A percentile compares a stretch with the other conserved stretches of the same genome.
Conservation (phyloP, 805 yeast genomes). For the Teunomyces pallodes region DNA sequence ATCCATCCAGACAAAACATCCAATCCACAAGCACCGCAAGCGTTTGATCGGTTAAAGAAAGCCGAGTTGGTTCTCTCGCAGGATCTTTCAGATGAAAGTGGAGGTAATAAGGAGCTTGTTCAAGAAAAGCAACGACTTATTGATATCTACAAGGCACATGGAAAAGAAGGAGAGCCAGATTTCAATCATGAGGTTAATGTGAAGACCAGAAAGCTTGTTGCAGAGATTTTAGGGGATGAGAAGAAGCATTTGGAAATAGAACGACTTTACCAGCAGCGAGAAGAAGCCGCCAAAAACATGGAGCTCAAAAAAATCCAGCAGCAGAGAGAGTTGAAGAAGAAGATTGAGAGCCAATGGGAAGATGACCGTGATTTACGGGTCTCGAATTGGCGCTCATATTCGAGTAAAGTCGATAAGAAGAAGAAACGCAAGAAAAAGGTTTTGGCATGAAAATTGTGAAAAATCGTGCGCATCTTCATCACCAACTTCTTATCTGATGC, state of each 20-base stretch:
- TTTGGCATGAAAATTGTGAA: constrained; percentile 29
- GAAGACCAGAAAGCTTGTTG: constrained; percentile 35
- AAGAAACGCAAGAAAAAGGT: constrained; percentile 43
- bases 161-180: background rate
- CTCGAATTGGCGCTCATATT: constrained; percentile 55
- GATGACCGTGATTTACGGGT: constrained; percentile 57
- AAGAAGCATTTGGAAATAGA: constrained; percentile 27
- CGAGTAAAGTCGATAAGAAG: constrained; percentile 43
- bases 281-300: constrained; percentile 22
- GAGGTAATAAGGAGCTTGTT: constrained; percentile 9
- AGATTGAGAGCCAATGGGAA: constrained; percentile 56
- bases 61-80: constrained; percentile 42
- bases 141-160: constrained; percentile 23
- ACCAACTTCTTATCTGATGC: constrained; percentile 7
- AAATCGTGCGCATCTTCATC: background rate
- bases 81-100: constrained; percentile 7
- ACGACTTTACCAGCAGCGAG: constrained; percentile 22
- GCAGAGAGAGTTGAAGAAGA: constrained; percentile 40
- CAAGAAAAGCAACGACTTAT: constrained; percentile 21
- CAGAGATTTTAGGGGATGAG: constrained; percentile 42
- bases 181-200: constrained; percentile 24
- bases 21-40: constrained; percentile 57
- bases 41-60: constrained; percentile 58
- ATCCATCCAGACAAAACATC: constrained; percentile 68
- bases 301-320: constrained; percentile 31